Evolutionary conservation across 257 asterid species (phyloP).

Genomic region (Leonotis leonurus): DNA sequence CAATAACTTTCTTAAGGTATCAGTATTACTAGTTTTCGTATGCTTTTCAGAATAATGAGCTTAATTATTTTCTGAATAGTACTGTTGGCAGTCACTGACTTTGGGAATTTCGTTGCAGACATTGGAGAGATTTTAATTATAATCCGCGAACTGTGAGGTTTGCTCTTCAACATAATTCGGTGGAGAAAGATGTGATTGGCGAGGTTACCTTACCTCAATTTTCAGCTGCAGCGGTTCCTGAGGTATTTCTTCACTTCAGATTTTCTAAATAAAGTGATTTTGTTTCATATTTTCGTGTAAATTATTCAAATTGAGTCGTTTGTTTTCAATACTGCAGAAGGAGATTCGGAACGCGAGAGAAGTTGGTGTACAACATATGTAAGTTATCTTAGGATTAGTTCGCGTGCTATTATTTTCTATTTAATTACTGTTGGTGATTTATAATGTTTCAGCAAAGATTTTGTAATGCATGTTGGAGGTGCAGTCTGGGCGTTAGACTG

Average conservation of each 20-base stretch:
- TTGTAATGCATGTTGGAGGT: conserved; percentile 84
- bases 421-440: background rate
- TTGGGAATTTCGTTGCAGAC: conserved; percentile 31
- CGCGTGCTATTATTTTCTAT: background rate
- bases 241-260: conserved; percentile 34
- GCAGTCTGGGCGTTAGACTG: conserved; percentile 88
- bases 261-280: background rate
- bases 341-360: conserved; percentile 12
- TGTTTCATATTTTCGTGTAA: background rate
- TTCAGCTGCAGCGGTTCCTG: conserved; percentile 78
- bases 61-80: background rate
- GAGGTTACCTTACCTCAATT: conserved; percentile 60
- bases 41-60: background rate
- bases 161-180: conserved; percentile 41
- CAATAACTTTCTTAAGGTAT: conserved; percentile 69
- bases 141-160: conserved; percentile 51
- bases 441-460: conserved; percentile 62
- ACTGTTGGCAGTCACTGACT: background rate
- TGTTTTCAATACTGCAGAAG: conserved; percentile 24
- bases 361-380: conserved; percentile 34
- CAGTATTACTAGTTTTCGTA: background rate
- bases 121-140: conserved; percentile 74
- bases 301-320: background rate
- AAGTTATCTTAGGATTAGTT: conserved; percentile 9
- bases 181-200: conserved; percentile 49